Evolutionary conservation across 345 rosid genomes (phyloP), one percentile per base, ranked within the genome.

Genomic region (Citrus inodora): DNA sequence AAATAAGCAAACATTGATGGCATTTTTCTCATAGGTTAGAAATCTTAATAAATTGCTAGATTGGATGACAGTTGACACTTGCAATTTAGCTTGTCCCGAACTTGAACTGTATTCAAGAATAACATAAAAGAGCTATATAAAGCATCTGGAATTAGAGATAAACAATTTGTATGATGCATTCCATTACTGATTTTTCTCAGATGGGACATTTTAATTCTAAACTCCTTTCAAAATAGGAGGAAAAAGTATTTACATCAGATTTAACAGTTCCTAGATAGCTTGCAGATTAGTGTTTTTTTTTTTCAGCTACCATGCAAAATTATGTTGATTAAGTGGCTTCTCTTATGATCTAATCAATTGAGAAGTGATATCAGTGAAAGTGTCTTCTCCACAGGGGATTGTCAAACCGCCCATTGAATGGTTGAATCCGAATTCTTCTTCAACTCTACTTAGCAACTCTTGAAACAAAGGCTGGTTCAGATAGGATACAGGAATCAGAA

Each of bases 391-490:
- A 77, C 88, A 87, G 1, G 88, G 86, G 73, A 83, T 85, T 25
- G 86, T 83, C 35, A 85, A 61, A 8, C 79, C 76, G 9, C 87
- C 89, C 83, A 74, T 76, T 13, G 85, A 82, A 79, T 85, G 83
- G 27, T 85, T 21, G 48, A 76, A 87, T 3, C 86, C 85, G 28
- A 84, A 87, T 58, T 85, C 86, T 73, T 87, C 82, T 75, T 85
- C 85, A 0, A 83, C 83, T 40, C 51, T 80, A 17, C 24, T 55
- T 2, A 85, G 82, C 77, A 87, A 79, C 40, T 77, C 82, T 53
- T 75, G 81, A 64, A 87, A 83, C 38, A 84, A 81, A 77, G 85
- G 83, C 28, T 83, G 87, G 24, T 85, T 83, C 74, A 87, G 51
- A 25, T 51, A 79, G 19, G 88, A 75, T 37, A 83, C 65, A 0